Evolutionary conservation across 306 rosid species (phyloP).

Genomic region (Gleditsia sinensis): DNA sequence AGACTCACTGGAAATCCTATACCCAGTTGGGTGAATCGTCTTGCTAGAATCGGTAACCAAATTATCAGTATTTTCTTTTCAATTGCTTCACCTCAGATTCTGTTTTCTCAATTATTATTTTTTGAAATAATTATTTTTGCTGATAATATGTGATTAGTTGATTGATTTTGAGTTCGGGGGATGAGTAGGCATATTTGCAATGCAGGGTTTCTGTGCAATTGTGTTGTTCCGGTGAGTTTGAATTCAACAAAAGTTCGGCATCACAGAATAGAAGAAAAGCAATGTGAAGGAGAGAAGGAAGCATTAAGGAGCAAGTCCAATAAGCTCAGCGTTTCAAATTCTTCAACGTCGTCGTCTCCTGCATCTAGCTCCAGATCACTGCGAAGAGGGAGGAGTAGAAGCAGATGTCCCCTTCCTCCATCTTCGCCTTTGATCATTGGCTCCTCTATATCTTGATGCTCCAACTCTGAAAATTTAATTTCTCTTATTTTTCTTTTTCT

Average conservation of each 20-base stretch:
- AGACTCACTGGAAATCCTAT: constrained; percentile 77
- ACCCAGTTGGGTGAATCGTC: constrained; percentile 95
- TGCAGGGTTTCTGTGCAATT: constrained; percentile 87
- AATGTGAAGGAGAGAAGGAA: constrained; percentile 67
- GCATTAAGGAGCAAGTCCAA: constrained; percentile 43
- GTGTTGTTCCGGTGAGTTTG: constrained; percentile 82
- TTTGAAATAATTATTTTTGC: neutral
- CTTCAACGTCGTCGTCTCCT: constrained; percentile 54
- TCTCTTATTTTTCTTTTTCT: neutral
- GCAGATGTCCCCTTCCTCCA: constrained; percentile 72
- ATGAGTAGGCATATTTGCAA: too few species aligned
- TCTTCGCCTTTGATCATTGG: constrained; percentile 67
- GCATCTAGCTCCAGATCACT: constrained; percentile 39
- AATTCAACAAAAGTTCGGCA: constrained; percentile 79
- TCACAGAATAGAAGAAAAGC: constrained; percentile 64
- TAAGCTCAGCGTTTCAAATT: constrained; percentile 43
- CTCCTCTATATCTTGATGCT: constrained; percentile 53
- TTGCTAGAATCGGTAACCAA: constrained; percentile 85
- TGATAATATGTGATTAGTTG: too few species aligned
- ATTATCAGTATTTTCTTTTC: too few species aligned
- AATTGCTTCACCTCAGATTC: neutral
- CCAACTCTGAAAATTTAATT: neutral
- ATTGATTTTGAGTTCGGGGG: neutral
- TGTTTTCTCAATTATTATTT: neutral
- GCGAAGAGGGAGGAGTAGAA: constrained; percentile 87